Evolutionary conservation across 495 filamentous ascomycete genomes (phyloP), one percentile per base, ranked within the genome.

Genomic region (Friedmanniomyces simplex): DNA sequence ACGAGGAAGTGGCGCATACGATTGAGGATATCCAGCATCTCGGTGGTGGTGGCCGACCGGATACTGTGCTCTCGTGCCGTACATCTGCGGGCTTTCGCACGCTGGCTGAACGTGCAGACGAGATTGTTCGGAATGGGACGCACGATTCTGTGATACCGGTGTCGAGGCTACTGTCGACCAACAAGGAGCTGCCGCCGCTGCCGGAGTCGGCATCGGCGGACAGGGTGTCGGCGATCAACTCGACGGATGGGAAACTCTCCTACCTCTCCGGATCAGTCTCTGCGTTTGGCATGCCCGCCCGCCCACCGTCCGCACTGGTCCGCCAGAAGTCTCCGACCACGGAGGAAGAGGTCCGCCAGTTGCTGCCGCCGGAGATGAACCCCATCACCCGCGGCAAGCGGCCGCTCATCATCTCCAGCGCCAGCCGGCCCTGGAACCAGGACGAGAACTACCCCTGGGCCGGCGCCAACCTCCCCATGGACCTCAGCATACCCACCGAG

Each of bases 391-490:
- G 61, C 47, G 25, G 37, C 43, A 60, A 64, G 45, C 57, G 61
- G 5, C 53, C 61, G 6, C 45, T 64, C 25, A 21, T 64, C 14
- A 54, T 60, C 14, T 66, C 60, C 6, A 52, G 43, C 32, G 54
- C 51, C 43, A 66, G 57, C 41, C 65, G 69, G 13, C 71, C 69
- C 0, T 70, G 69, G 69, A 73, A 72, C 52, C 52, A 61, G 30
- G 69, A 71, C 42, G 64, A 65, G 53, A 73, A 67, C 62, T 73
- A 71, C 58, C 69, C 69, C 21, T 73, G 69, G 69, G 54, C 64
- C 34, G 55, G 62, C 24, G 57, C 55, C 0, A 54, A 58, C 12
- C 45, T 65, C 37, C 37, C 58, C 6, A 65, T 71, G 18, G 69
- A 72, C 37, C 67, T 73, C 42, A 63, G 52, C 8, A 55, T 71